Evolutionary conservation across 1,284 basidiomycete species (phyloP), one percentile per base, ranked within the genome.

Genomic region (Coniophora puteana): DNA sequence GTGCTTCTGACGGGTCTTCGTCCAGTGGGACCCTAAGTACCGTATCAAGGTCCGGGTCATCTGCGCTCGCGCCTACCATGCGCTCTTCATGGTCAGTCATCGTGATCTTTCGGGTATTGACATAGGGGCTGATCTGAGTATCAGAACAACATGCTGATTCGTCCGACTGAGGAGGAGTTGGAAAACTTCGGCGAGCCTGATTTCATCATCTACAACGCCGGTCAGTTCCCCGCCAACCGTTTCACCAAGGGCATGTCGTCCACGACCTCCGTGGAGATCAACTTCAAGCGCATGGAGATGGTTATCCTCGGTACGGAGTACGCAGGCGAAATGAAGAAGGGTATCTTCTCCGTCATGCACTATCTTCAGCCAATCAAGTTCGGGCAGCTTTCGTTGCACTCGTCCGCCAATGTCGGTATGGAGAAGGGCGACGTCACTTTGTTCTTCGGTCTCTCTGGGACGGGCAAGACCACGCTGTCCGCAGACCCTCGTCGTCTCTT

Each of bases 221-320:
- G 96, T 51, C 95, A 99, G 68, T 99, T 99, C 88, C 96, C 96
- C 31, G 96, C 96, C 56, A 99, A 99, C 69, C 90, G 96, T 43
- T 99, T 99, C 81, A 99, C 96, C 47, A 93, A 97, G 70, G 95
- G 95, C 67, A 99, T 99, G 95, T 96, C 93, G 49, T 97, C 93
- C 25, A 90, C 94, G 33, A 99, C 95, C 21, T 97, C 94, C 16
- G 95, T 99, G 43, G 96, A 98, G 74, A 92, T 99, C 76, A 99
- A 99, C 83, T 99, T 99, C 72, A 97, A 97, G 79, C 91, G 96
- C 44, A 97, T 94, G 89, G 96, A 99, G 72, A 99, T 99, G 95
- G 94, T 99, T 62, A 99, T 99, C 62, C 90, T 99, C 58, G 95
- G 96, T 49, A 98, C 96, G 43, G 95, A 99, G 67, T 99, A 99